Evolutionary conservation across 148 eudicot genomes (phyloP), one percentile per base, ranked within the genome.

Genomic region (Camellia sinensis): DNA sequence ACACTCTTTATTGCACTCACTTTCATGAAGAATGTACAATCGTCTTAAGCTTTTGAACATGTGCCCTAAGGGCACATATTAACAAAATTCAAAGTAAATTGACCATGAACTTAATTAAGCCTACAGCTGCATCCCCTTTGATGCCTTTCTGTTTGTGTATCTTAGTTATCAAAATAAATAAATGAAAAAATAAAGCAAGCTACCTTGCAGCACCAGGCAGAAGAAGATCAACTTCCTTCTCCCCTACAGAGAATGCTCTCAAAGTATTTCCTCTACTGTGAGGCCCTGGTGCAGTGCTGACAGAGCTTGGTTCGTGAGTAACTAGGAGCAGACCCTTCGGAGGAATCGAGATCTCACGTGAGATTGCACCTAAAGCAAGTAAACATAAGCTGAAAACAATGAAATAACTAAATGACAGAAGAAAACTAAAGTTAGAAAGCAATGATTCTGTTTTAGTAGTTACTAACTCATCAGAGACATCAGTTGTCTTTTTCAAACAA

Each of bases 151-250:
- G 18, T 14, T 21, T 21, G 29, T 62, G n/a, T 21, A 50, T 48
- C 15, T 44, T 41, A 37, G 13, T 5, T 41, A 17, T 1, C 6
- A 17, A 41, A 14, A 71, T 46, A 45, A 18, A 48, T 8, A 46
- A 11, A 7, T 21, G 11, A 37, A 65, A 12, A 66, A 14, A 44
- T 19, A 46, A 10, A 54, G 17, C 4, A 78, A 74, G 63, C 17
- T 86, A 96, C 99, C 99, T 96, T 91, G 88, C 99, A 79, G 99
- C 90, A 54, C 97, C 99, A 76, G 99, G 99, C 77, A 96, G 92
- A 62, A 96, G 87, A 66, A 96, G 91, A 88, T 96, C 99, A 84
- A 90, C 99, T 88, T 96, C 98, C 81, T 78, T 87, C 64, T 91
- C 92, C 64, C 99, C 99, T 59, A 89, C 84, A 72, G 99, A 89